Evolutionary conservation across 139 green algal species (phyloP), one percentile per base, ranked within the genome.

Genomic region (Spirogloea muscicola): DNA sequence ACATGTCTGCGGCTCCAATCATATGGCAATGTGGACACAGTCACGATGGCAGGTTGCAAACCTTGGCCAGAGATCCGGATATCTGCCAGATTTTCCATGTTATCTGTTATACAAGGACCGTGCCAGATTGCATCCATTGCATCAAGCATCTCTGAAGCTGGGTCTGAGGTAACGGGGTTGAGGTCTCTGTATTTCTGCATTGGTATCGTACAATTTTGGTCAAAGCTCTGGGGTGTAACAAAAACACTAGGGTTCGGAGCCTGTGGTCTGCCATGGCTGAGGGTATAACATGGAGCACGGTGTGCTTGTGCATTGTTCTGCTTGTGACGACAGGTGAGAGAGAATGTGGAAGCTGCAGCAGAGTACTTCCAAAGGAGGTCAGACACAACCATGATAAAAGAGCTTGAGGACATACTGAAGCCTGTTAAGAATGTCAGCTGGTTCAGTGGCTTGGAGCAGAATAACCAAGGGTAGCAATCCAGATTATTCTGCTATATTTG

Each of bases 401-500:
- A 91, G 49, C 80, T 94, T 29, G 4, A 84, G 68, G 25, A 57
- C 25, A 78, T 92, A 1, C 64, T 96, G 68, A 57, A 46, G 57
- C 86, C 87, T 0, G 84, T 93, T 0, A 77, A 84, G 57, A 85
- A 88, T 27, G 1, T 84, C 2, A 90, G 85, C 0, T 96, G 91
- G 91, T 70, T 79, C 1, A 90, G 82, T 3, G 91, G 91, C 0
- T 69, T 80, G 42, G 86, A 88, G 0, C 88, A 93, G 44, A 94
- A 93, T 77, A 91, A 92, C 59, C n/a, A n/a, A n/a, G n/a, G n/a
- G n/a, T n/a, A n/a, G n/a, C n/a, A n/a, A n/a, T n/a, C n/a, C n/a
- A n/a, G n/a, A n/a, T n/a, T n/a, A n/a, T n/a, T n/a, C n/a, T n/a
- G n/a, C n/a, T n/a, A n/a, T n/a, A n/a, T n/a, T n/a, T n/a, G n/a